Percentiles rank a stretch among this genome's conserved stretches.
These are phyloP conservation scores for Hortiboletus campestris DNA, from an alignment of 768 basidiomycete genomes.

Conservation along the genomic window DNA sequence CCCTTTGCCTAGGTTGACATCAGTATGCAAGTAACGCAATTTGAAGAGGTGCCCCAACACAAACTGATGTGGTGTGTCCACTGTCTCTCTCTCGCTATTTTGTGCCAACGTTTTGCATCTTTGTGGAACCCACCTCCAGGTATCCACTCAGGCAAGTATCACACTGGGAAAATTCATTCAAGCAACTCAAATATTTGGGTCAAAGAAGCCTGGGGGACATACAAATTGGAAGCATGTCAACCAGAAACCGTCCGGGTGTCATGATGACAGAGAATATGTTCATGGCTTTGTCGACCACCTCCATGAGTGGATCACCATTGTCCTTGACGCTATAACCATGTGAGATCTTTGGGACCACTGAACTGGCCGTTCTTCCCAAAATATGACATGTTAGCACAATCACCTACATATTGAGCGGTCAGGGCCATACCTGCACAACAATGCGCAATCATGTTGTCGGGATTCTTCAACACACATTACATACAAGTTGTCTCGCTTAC, in stretches of 20 bases:
- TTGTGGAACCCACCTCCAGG: constrained; percentile 21
- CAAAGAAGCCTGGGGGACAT: neutral
- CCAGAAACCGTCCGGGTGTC: constrained; percentile 9
- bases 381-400: neutral
- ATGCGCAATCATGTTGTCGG: constrained; percentile 4
- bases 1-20: constrained; percentile 5
- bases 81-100: constrained; percentile 6
- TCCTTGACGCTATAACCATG: constrained; percentile 36
- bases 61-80: neutral
- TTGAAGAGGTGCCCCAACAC: constrained; percentile 8
- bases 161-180: constrained; percentile 2
- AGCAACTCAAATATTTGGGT: too few relatives aligned
- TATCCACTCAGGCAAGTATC: constrained; percentile 21
- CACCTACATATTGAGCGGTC: too few relatives aligned
- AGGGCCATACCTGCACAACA: constrained; percentile 1
- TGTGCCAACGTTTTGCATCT: constrained; percentile 4
- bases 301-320: constrained; percentile 33
- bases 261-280: constrained; percentile 5
- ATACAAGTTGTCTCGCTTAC: constrained; percentile 2
- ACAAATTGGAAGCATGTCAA: constrained; percentile 12
- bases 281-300: constrained; percentile 25
- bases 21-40: neutral
- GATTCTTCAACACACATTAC: constrained; percentile 1
- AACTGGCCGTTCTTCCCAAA: constrained; percentile 31
- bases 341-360: constrained; percentile 34